Percentiles rank a stretch among this genome's conserved stretches.
phyloP scores from a whole-genome alignment of 352 stramenopile species.

The Phytophthora lateralis region DNA sequence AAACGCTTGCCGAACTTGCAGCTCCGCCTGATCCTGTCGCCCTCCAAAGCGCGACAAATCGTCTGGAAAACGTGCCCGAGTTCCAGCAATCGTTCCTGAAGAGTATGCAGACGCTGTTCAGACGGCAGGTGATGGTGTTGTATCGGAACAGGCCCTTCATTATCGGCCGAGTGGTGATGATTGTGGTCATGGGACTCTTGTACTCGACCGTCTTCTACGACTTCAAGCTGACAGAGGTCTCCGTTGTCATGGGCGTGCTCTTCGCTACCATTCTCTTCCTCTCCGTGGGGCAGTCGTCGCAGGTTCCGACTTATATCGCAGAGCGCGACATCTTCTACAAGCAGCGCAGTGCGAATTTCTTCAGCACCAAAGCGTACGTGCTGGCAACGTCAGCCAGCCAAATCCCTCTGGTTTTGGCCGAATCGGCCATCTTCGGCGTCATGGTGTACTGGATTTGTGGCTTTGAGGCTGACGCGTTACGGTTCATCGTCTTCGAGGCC shows the following conservation, averaged over 20 bases:
- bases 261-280: constrained; percentile 83
- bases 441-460: constrained; percentile 81
- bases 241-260: constrained; percentile 61
- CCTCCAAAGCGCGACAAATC: constrained; percentile 11
- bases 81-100: constrained; percentile 40
- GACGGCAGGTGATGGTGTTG: constrained; percentile 64
- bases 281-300: constrained; percentile 55
- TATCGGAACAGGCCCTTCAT: constrained; percentile 39
- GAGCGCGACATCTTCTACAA: constrained; percentile 77
- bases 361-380: constrained; percentile 66
- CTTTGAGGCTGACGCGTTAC: constrained; percentile 23
- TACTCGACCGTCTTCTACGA: constrained; percentile 37
- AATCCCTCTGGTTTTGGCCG: constrained; percentile 43
- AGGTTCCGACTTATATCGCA: constrained; percentile 73
- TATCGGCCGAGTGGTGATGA: constrained; percentile 32
- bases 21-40: constrained; percentile 2
- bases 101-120: constrained; percentile 31
- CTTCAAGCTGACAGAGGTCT: constrained; percentile 29
- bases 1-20: constrained; percentile 5
- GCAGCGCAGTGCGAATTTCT: constrained; percentile 74
- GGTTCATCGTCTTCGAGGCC: constrained; percentile 47
- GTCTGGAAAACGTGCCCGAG: constrained; percentile 31
- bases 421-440: constrained; percentile 70
- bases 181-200: constrained; percentile 36
- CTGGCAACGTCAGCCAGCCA: constrained; percentile 37